Conservation (phyloP, 495 filamentous ascomycete species). For the Xylaria curta region DNA sequence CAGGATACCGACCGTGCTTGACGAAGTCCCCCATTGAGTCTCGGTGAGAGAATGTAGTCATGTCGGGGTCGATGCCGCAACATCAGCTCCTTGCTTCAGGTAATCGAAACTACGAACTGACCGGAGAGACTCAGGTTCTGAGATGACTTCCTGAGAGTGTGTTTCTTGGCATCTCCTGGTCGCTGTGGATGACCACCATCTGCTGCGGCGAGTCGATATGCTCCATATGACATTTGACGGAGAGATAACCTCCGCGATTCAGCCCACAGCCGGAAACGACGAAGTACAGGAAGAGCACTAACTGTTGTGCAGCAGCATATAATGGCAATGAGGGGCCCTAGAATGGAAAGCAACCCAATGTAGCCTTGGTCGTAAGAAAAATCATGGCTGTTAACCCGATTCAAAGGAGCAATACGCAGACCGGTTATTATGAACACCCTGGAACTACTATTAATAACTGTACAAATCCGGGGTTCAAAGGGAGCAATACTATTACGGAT, state of each 20-base stretch:
- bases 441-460: background rate
- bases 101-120: background rate
- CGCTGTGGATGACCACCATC: background rate
- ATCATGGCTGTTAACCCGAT: constrained; percentile 10
- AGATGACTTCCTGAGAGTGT: background rate
- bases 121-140: background rate
- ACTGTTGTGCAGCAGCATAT: constrained; percentile 5
- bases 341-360: constrained; percentile 14
- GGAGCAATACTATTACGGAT: background rate
- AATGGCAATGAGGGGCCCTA: constrained; percentile 2
- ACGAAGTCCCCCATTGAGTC: background rate
- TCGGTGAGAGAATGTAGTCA: background rate
- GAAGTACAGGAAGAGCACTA: background rate
- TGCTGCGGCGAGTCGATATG: background rate
- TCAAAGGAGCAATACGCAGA: constrained; percentile 8
- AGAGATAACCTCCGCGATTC: background rate
- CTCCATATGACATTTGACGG: background rate
- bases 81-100: background rate
- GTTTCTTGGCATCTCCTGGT: background rate
- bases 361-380: constrained; percentile 15
- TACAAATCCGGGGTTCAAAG: background rate
- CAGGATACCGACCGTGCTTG: background rate
- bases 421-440: constrained; percentile 18
- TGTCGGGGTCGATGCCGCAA: background rate
- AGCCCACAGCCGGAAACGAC: background rate